Base-by-base conservation (phyloP, 176 grass and related monocot genomes). In the Alopecurus myosuroides region DNA sequence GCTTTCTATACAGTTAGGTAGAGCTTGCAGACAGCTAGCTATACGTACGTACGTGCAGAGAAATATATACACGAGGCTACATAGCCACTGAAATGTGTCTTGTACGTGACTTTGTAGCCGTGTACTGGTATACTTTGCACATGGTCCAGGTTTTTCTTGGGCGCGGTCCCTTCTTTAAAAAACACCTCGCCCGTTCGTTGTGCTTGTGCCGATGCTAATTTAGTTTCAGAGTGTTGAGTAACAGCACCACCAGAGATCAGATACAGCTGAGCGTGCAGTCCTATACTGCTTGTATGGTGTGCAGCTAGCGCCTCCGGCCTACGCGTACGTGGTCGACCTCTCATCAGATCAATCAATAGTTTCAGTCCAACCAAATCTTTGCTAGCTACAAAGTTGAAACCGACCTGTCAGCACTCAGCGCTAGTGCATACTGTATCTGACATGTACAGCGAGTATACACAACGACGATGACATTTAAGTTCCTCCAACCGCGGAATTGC, bases 381-480 rank as follows among this genome's bases (percentile, higher is more conserved):
- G 70, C 41, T 73, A 29, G 25, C 41, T 73, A 26, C 12, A 86
- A 42, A 52, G 72, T 26, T 90, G 73, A 63, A 82, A 64, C 48
- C 42, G 73, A 86, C 20, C 78, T 82, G 26, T 69, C 82, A 52
- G 63, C 31, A 14, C 58, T 46, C 5, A 77, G 74, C 72, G 17
- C 5, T 25, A 26, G 0, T 11, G 41, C 31, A 13, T 23, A 56
- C 52, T 14, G 19, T 41, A 48, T 45, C 39, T 71, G 40, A 72
- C 23, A 57, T 33, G 45, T 77, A 17, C 13, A 64, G 44, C 25
- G 30, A 72, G 57, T 63, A 28, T 77, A 26, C 62, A 57, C 45
- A 35, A 26, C 61, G 48, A 7, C 26, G 46, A 44, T 31, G 48
- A 72, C 30, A 33, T 52, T 76, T 45, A 35, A 23, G 74, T 41